Evolutionary conservation across 306 rosid species (phyloP).

Genomic region (Quercus mongolica): DNA sequence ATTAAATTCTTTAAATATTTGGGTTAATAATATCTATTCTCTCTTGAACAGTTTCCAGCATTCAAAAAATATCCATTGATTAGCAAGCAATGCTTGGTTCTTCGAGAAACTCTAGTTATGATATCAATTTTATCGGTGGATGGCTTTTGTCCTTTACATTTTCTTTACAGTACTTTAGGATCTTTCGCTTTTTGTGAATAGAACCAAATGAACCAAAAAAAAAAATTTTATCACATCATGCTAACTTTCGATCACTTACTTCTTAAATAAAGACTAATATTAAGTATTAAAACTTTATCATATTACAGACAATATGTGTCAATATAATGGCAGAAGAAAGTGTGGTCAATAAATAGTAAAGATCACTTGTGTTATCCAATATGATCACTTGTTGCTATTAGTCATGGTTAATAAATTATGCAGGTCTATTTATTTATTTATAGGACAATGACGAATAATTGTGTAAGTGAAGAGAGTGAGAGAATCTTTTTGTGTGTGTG

Average conservation of each 20-base stretch:
- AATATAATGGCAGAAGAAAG: no score
- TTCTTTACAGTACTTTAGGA: background rate
- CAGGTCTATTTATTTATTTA: background rate
- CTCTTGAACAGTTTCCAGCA: background rate
- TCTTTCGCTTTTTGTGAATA: background rate
- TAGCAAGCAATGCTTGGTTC: background rate
- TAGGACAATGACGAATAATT: no score
- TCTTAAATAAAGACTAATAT: no score
- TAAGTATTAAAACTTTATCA: no score
- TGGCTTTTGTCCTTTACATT: background rate
- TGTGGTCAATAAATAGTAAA: no score
- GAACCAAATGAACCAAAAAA: background rate
- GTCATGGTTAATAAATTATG: conserved; percentile 13
- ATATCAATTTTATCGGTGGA: background rate
- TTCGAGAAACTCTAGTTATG: background rate
- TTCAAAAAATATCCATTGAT: background rate
- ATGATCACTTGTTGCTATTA: conserved; percentile 3
- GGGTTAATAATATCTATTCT: background rate
- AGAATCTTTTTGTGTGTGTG: no score
- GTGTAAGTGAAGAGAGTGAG: no score
- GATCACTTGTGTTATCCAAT: no score
- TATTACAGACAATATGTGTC: no score
- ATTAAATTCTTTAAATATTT: no score
- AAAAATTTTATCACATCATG: background rate
- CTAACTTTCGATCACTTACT: background rate